phyloP scores from a whole-genome alignment of 225 moss, liverwort and hornwort genomes.

The Polytrichum commune region DNA sequence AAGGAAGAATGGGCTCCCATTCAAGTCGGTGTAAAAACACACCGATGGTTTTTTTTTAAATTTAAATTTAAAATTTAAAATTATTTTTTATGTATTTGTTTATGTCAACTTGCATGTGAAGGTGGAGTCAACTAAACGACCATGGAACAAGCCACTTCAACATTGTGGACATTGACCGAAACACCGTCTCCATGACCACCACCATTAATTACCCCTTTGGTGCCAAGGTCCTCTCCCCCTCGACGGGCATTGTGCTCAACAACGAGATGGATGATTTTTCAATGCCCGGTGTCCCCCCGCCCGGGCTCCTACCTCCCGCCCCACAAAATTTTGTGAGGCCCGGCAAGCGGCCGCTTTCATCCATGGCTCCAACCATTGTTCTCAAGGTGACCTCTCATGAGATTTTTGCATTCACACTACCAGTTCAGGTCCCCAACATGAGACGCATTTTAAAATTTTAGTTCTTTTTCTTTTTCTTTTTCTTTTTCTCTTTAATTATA shows the following conservation, averaged over 20 bases:
- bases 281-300: conserved; percentile 30
- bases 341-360: conserved; percentile 69
- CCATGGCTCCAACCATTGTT: conserved; percentile 82
- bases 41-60: too few relatives aligned
- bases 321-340: conserved; percentile 66
- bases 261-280: conserved; percentile 89
- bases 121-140: conserved; percentile 56
- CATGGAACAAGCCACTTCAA: conserved; percentile 83
- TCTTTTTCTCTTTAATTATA: too few relatives aligned
- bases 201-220: conserved; percentile 69
- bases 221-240: conserved; percentile 52
- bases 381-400: conserved; percentile 41
- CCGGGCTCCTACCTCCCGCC: conserved; percentile 48
- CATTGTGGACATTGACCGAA: conserved; percentile 61
- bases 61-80: too few relatives aligned
- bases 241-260: conserved; percentile 70
- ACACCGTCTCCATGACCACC: conserved; percentile 74
- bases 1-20: too few relatives aligned
- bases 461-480: too few relatives aligned
- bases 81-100: too few relatives aligned
- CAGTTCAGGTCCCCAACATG: too few relatives aligned
- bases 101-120: conserved; percentile 11
- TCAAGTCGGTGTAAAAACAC: background rate
- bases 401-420: too few relatives aligned
- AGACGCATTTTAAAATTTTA: too few relatives aligned